Percentiles rank a stretch among this genome's conserved stretches.
Conservation (phyloP, 768 basidiomycete species). For the Pleurotus tuber-regium region DNA sequence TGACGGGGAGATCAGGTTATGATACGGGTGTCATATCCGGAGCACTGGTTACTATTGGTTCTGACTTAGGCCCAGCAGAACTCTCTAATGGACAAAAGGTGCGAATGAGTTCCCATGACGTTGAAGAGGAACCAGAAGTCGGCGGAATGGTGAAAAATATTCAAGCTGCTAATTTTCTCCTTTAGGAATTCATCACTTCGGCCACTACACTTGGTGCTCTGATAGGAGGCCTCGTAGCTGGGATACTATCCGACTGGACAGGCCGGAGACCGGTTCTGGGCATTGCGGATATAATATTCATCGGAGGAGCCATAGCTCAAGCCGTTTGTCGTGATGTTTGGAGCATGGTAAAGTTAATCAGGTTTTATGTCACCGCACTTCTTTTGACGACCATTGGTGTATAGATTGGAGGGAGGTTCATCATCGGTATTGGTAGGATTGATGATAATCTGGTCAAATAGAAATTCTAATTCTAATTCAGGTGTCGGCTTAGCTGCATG, state of each 20-base stretch:
- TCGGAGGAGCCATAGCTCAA: conserved; percentile 70
- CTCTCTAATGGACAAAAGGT: conserved; percentile 68
- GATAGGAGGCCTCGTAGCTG: conserved; percentile 69
- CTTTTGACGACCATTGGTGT: background rate
- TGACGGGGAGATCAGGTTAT: conserved; percentile 47
- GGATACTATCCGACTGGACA: conserved; percentile 67
- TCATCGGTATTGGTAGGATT: conserved; percentile 54
- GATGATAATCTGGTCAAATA: background rate
- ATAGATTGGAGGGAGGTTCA: conserved; percentile 68
- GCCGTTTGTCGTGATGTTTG: conserved; percentile 68
- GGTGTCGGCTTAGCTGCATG: conserved; percentile 74
- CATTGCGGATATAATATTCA: conserved; percentile 70
- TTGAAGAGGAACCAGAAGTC: background rate
- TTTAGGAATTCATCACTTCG: conserved; percentile 77
- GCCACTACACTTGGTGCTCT: conserved; percentile 77
- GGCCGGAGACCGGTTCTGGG: conserved; percentile 65
- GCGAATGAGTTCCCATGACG: background rate
- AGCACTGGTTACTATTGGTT: conserved; percentile 70
- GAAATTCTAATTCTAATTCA: background rate
- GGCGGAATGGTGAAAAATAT: background rate
- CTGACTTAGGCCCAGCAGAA: conserved; percentile 56
- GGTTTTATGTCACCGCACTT: background rate
- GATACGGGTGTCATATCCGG: conserved; percentile 83
- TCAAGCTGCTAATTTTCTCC: conserved; percentile 1
- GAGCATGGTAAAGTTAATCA: conserved; percentile 51